Base-by-base conservation (phyloP, 2,329 filamentous ascomycete genomes). In the Fusarium irregulare region DNA sequence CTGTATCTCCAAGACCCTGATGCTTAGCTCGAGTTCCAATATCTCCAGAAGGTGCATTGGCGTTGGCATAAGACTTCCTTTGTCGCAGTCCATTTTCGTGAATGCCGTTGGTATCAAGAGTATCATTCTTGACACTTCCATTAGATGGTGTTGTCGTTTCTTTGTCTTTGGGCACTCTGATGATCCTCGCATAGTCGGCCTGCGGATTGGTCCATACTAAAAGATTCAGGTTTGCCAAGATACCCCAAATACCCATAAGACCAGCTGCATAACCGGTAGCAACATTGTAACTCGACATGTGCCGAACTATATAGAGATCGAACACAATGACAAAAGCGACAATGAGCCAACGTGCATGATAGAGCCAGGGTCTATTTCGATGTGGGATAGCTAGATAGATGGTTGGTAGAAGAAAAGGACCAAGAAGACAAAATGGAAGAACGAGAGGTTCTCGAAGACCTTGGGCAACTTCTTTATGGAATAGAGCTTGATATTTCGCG, bases 331-430 rank as follows among this genome's bases (percentile, higher is more conserved):
- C 78, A 11, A 80, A 73, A 10, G 78, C 81, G 57, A 86, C 77
- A 21, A 90, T 80, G 14, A 83, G 76, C 83, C 85, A 89, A 51
- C 80, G 73, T 32, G 82, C 80, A 11, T 73, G 78, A 69, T 86
- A 87, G 13, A 89, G 70, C 84, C 84, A 86, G 7, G 83, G 83
- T 11, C 83, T 80, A 3, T 79, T 77, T 32, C 76, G 80, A 71
- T 90, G 87, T 3, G 87, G 86, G 63, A 90, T 80, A 50, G 84
- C 78, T 16, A 91, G 82, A 76, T 88, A 91, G 6, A 87, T 66
- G 2, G 83, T 76, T 0, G 87, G 85, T 4, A 91, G 57, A 44
- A 88, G 49, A 46, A 85, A 79, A 28, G 82, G 74, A 6, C 82
- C 84, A 23, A 87, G 62, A 9, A 89, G 61, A 58, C 82, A 79